A percentile compares a stretch with the other conserved stretches of the same genome.
phyloP scores from a whole-genome alignment of 2,329 filamentous ascomycete species.

The Orbilia blumenaviensis region DNA sequence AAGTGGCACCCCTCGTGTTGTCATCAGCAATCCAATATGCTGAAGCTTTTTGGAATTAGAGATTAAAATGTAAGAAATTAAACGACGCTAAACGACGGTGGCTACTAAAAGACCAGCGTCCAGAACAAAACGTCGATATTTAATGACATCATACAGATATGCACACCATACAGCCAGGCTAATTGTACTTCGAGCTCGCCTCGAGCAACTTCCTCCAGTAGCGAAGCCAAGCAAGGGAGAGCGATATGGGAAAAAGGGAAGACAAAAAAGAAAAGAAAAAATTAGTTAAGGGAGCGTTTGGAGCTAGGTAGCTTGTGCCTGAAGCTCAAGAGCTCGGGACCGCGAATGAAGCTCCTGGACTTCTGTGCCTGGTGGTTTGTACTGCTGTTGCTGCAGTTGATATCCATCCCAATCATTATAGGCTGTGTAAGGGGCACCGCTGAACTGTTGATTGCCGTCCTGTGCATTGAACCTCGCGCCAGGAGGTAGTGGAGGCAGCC shows the following conservation, averaged over 20 bases:
- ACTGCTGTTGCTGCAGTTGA: background rate
- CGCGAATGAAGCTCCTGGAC: conserved; percentile 17
- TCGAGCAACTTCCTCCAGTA: background rate
- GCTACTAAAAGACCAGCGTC: conserved; percentile 1
- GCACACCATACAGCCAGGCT: background rate
- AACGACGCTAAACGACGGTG: conserved; percentile 7
- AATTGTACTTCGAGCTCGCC: background rate
- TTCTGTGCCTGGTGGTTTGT: background rate
- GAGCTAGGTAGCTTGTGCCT: background rate
- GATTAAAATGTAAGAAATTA: conserved; percentile 5
- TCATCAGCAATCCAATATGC: background rate
- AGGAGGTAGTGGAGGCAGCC: background rate
- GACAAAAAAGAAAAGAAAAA: background rate
- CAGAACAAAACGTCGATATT: background rate
- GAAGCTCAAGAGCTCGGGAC: background rate
- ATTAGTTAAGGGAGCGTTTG: background rate
- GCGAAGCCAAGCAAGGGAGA: conserved; percentile 3
- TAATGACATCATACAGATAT: conserved; percentile 37
- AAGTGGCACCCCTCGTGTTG: background rate
- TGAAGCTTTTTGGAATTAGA: too few species aligned
- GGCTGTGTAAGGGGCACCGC: background rate
- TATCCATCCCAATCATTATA: background rate
- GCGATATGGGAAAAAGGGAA: background rate
- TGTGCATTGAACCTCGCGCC: background rate
- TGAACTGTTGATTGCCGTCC: background rate